phyloP scores from a whole-genome alignment of 257 asterid species.

The Scutellaria minor region DNA sequence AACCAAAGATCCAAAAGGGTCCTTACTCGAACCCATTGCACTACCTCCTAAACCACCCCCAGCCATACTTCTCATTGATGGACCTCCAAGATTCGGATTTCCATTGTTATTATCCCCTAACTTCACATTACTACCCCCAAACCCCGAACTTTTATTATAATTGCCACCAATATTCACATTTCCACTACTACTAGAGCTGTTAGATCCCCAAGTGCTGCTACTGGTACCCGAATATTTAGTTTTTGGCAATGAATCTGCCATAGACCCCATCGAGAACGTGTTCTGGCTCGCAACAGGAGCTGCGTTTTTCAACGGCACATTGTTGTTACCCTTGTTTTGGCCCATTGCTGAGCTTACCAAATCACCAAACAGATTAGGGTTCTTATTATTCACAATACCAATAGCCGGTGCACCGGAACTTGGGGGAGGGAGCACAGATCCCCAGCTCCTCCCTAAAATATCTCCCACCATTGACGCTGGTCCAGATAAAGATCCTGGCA shows the following conservation, averaged over 20 bases:
- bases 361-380: constrained; percentile 89
- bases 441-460: constrained; percentile 89
- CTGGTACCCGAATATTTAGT: constrained; percentile 42
- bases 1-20: constrained; percentile 81
- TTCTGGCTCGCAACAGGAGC: constrained; percentile 48
- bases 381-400: constrained; percentile 70
- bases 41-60: constrained; percentile 55
- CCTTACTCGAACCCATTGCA: constrained; percentile 60
- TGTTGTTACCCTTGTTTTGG: constrained; percentile 59
- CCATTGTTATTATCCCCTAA: constrained; percentile 47
- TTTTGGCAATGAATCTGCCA: constrained; percentile 79
- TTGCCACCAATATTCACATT: constrained; percentile 43
- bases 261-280: constrained; percentile 63
- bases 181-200: constrained; percentile 44
- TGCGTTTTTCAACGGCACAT: constrained; percentile 69
- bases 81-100: constrained; percentile 56
- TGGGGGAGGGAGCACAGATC: constrained; percentile 58
- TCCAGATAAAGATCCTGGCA: constrained; percentile 54
- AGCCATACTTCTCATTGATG: constrained; percentile 59
- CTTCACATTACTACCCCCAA: constrained; percentile 50
- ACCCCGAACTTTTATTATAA: constrained; percentile 31
- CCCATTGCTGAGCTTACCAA: constrained; percentile 74
- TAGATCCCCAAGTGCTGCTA: constrained; percentile 51
- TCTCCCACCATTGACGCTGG: constrained; percentile 93
- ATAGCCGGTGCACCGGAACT: constrained; percentile 32